These are phyloP conservation scores for Suillus hirtellus DNA, from an alignment of 768 basidiomycete species.

Conservation along the genomic window DNA sequence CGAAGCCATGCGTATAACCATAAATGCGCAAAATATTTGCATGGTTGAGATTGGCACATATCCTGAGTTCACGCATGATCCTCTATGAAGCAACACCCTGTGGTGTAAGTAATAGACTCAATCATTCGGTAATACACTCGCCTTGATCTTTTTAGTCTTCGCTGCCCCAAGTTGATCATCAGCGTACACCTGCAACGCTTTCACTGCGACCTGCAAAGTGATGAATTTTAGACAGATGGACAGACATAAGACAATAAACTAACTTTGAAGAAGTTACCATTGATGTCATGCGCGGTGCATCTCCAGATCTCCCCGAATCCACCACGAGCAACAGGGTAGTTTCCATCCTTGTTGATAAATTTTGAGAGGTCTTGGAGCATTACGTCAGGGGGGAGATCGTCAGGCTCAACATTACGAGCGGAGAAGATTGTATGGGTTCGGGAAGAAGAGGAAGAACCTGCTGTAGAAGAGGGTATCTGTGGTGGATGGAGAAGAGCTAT, in stretches of 20 bases:
- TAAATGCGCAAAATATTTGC: conserved; percentile 19
- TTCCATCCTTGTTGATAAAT: background rate
- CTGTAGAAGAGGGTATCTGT: too few relatives aligned
- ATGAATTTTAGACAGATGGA: background rate
- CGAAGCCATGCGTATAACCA: conserved; percentile 22
- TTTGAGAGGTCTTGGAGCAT: background rate
- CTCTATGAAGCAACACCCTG: conserved; percentile 8
- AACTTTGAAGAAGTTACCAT: too few relatives aligned
- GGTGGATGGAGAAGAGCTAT: too few relatives aligned
- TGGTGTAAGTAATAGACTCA: background rate
- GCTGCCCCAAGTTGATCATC: too few relatives aligned
- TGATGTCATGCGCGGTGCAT: background rate
- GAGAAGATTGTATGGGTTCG: too few relatives aligned
- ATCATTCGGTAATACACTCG: background rate
- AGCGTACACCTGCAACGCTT: background rate
- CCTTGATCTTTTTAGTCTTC: background rate
- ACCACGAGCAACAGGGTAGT: conserved; percentile 6
- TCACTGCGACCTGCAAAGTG: background rate
- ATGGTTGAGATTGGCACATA: conserved; percentile 23
- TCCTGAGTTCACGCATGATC: conserved; percentile 21
- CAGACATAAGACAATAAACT: background rate
- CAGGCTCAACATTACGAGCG: background rate
- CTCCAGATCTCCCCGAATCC: conserved; percentile 8
- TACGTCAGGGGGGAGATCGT: background rate
- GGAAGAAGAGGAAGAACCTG: background rate